Evolutionary conservation across 805 yeast genomes (phyloP), one percentile per base, ranked within the genome.

Genomic region (Sugiyamaella lignohabitans): DNA sequence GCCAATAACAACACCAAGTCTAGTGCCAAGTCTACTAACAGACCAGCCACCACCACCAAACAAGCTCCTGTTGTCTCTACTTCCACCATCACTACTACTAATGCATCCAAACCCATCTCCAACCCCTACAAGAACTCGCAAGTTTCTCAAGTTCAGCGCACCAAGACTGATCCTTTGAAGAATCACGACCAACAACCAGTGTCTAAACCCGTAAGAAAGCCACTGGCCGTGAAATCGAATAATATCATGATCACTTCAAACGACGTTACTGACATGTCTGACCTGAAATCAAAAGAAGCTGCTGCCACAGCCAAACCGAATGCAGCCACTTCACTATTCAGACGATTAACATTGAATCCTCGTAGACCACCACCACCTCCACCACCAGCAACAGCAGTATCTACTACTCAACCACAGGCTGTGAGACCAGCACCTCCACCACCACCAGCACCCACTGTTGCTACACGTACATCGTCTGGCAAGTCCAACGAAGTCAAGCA

Each of bases 401-500:
- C 46, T 4, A 14, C 42, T 2, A 34, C 36, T 11, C 29, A 35
- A 35, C 20, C 32, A 8, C 17, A 35, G 11, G 20, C 5, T 5
- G n/a, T n/a, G n/a, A n/a, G n/a, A n/a, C n/a, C n/a, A n/a, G n/a
- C n/a, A n/a, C n/a, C n/a, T n/a, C n/a, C n/a, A n/a, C 5, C 10
- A n/a, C 17, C 37, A 32, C 38, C 38, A 5, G 20, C 6, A 5
- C 20, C 38, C 21, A 5, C 38, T 16, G 10, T 11, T 16, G 21
- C 17, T 5, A 8, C 32, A 8, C 32, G 32, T 27, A 27, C 8
- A 27, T 8, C 32, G 14, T 27, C 32, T 8, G 21, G 20, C 18
- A 35, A 35, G 20, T 40, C 46, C 4, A 40, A 45, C 24, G 66
- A 60, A 46, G 59, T 61, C 18, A 53, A 55, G 38, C 68, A 65